Conservation (phyloP, 305 asterid genomes). For the Solanum hybrid region DNA sequence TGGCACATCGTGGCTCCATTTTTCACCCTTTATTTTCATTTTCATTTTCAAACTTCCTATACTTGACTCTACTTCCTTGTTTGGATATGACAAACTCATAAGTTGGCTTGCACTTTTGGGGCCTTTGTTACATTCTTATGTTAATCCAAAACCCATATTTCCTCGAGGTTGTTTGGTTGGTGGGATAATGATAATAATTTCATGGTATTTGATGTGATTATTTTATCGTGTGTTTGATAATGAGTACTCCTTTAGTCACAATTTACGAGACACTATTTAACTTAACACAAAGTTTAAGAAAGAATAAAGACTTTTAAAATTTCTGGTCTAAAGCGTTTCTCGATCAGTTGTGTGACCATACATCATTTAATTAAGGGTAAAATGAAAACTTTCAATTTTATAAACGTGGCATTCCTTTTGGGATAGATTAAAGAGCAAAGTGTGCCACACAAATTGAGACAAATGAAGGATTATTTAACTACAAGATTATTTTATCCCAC, state of each 20-base stretch:
- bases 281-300: too few species aligned
- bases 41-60: background rate
- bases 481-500: background rate
- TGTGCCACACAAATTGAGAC: background rate
- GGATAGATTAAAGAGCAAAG: background rate
- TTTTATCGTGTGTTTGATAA: background rate
- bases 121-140: background rate
- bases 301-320: background rate
- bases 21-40: background rate
- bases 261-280: background rate
- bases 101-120: background rate
- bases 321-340: too few species aligned
- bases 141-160: background rate
- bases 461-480: background rate
- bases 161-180: background rate
- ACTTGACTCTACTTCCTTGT: background rate
- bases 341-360: background rate
- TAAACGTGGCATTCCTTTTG: background rate
- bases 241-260: background rate
- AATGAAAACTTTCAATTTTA: background rate
- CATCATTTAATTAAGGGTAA: background rate
- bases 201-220: fast-evolving
- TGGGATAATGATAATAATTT: background rate
- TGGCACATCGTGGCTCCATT: background rate
- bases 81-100: background rate